Base-by-base conservation (phyloP, 2,329 filamentous ascomycete genomes). In the Fonsecaea pedrosoi region DNA sequence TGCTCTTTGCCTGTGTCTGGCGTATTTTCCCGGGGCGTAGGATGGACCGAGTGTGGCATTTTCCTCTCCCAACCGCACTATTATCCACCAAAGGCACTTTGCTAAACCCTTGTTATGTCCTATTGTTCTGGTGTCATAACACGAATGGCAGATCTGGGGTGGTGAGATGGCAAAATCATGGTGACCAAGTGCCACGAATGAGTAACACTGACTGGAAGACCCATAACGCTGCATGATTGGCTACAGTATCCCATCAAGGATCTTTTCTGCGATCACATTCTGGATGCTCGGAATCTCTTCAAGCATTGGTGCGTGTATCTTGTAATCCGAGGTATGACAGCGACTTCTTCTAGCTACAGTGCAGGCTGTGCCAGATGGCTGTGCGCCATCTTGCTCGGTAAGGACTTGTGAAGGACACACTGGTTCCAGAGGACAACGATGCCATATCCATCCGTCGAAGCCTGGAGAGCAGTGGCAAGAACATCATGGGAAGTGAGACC, bases 1-100 rank as follows among this genome's bases (percentile, higher is more conserved):
- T 54, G 21, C 35, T 34, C 37, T 48, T 15, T n/a, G 2, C 21
- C n/a, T 84, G 70, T 4, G 68, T 66, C 45, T 72, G 70, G 25
- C 37, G 56, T 66, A 38, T 60, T 62, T 50, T 48, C 54, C n/a
- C 63, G 55, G n/a, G 64, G 56, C 9, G 57, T 68, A 6, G 58
- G 54, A 54, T 69, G 68, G 9, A 68, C 62, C 18, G 71, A 73
- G 56, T 72, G 68, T 54, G 71, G 68, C 72, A 73, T 73, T 53
- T 2, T 50, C 42, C 30, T 35, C 38, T 25, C 42, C 12, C 40
- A 45, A 54, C 3, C 45, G 21, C 7, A 4, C 21, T 50, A 3
- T 50, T 4, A 2, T 10, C 45, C 45, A 50, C 45, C 6, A n/a
- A 13, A 6, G 15, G 13, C 18, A 21, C 18, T 50, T 21, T 50